phyloP scores from a whole-genome alignment of 345 rosid genomes.

The Salix dunnii region DNA sequence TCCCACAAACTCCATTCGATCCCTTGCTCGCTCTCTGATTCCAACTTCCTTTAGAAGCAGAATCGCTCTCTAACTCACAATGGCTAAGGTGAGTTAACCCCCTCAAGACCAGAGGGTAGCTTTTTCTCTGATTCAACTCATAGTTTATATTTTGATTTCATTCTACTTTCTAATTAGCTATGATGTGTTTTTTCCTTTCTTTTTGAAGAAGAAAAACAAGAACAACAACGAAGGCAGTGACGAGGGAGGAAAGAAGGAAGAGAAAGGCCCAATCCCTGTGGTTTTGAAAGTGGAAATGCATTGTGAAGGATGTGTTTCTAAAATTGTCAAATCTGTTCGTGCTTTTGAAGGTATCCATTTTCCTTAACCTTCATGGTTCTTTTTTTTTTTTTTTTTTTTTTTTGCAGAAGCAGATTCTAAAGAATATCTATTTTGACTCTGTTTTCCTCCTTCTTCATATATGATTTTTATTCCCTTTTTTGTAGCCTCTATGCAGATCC shows the following conservation, averaged over 20 bases:
- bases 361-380: neutral
- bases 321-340: constrained; percentile 44
- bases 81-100: neutral
- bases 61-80: neutral
- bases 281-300: constrained; percentile 76
- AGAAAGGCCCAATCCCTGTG: constrained; percentile 29
- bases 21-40: too few relatives aligned
- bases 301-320: constrained; percentile 78
- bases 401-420: neutral
- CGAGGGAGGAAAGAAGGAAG: constrained; percentile 21
- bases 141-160: neutral
- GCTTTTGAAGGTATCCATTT: constrained; percentile 40
- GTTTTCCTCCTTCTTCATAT: neutral
- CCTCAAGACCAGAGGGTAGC: neutral
- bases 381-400: neutral
- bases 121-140: neutral
- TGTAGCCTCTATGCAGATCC: neutral
- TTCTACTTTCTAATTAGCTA: neutral
- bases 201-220: constrained; percentile 22
- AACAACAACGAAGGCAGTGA: constrained; percentile 13
- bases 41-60: neutral
- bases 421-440: neutral
- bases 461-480: too few relatives aligned
- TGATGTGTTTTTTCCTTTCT: neutral
- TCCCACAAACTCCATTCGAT: neutral